Evolutionary conservation across 345 rosid species (phyloP).

Genomic region (Angophora floribunda): DNA sequence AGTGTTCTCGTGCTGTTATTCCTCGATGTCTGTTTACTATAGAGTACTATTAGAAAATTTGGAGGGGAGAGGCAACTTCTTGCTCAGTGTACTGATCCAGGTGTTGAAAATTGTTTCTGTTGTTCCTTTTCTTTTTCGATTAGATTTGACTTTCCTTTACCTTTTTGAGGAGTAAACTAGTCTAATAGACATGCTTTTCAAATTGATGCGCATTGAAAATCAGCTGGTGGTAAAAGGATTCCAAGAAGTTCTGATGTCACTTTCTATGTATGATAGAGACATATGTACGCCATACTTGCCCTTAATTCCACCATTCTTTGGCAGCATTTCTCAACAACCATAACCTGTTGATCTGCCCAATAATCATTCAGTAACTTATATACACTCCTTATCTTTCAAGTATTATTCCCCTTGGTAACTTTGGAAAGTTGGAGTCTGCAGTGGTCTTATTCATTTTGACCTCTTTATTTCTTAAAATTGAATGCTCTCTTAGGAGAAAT

Average conservation of each 20-base stretch:
- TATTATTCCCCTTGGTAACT: neutral
- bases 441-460: neutral
- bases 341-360: neutral
- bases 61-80: neutral
- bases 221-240: neutral
- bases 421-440: neutral
- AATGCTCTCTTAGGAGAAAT: conserved; percentile 15
- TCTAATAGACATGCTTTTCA: neutral
- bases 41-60: neutral
- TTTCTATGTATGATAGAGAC: neutral
- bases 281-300: neutral
- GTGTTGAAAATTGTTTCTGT: neutral
- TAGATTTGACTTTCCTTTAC: neutral
- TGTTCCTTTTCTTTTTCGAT: neutral
- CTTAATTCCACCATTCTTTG: neutral
- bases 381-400: neutral
- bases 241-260: neutral
- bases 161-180: neutral
- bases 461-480: neutral
- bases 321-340: neutral
- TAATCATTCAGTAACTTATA: neutral
- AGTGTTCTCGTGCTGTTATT: neutral
- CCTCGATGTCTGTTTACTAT: neutral
- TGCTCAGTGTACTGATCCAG: neutral
- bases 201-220: neutral